Percentiles rank a stretch among this genome's conserved stretches.
Evolutionary conservation across 192 early-diverging fungal species (phyloP).

Genomic region (Backusella macrospora): DNA sequence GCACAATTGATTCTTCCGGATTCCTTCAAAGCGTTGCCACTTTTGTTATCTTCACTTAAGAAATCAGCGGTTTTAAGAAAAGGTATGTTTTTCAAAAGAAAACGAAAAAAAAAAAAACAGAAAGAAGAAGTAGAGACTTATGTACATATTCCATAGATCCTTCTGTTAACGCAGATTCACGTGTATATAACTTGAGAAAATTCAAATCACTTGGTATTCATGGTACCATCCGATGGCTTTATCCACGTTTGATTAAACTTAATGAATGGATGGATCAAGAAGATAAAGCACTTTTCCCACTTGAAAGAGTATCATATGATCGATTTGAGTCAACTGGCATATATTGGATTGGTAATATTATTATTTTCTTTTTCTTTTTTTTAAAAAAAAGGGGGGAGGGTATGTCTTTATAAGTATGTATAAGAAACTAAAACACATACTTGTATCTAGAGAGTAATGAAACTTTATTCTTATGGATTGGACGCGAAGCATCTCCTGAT

Average conservation of each 20-base stretch:
- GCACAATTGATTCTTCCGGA: slow-evolving; percentile 97
- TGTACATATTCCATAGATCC: slow-evolving; percentile 30
- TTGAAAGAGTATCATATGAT: slow-evolving; percentile 61
- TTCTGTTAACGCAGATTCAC: slow-evolving; percentile 74
- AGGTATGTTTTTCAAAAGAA: slow-evolving; percentile 42
- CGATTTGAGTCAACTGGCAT: slow-evolving; percentile 74
- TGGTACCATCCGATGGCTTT: slow-evolving; percentile 78
- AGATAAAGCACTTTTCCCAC: slow-evolving; percentile 15
- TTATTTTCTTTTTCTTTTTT: too few relatives aligned
- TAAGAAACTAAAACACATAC: not conserved
- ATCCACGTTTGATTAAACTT: slow-evolving; percentile 79
- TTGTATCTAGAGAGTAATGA: slow-evolving; percentile 71
- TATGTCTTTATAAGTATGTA: not conserved
- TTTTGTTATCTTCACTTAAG: slow-evolving; percentile 82
- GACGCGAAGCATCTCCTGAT: slow-evolving; percentile 63
- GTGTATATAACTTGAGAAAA: slow-evolving; percentile 79
- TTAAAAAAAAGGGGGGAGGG: not conserved
- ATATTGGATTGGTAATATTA: slow-evolving; percentile 70
- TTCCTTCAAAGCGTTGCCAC: slow-evolving; percentile 90
- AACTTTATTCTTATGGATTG: slow-evolving; percentile 84
- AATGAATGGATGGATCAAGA: slow-evolving; percentile 63
- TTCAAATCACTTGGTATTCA: slow-evolving; percentile 76
- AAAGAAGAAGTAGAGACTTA: not conserved
- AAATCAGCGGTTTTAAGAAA: slow-evolving; percentile 81
- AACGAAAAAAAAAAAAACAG: not conserved